Conservation (phyloP, 148 eudicot species). For the Amaranthus hypochondriacus region DNA sequence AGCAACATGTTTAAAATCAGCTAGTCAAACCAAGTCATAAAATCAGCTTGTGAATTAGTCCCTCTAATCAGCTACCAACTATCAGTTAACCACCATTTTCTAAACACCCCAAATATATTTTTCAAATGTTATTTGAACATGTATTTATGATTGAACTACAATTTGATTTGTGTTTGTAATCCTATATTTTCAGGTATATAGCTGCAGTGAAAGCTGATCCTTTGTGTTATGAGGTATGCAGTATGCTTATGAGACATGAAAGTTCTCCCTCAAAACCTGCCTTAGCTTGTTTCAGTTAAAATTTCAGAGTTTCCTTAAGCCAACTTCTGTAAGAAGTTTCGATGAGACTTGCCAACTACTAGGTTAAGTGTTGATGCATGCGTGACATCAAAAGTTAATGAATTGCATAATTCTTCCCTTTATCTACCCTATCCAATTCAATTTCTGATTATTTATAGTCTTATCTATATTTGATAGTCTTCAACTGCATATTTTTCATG, state of each 20-base stretch:
- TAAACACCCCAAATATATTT: too few species aligned
- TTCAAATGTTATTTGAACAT: too few species aligned
- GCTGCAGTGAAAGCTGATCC: slow-evolving; percentile 96
- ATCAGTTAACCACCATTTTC: too few species aligned
- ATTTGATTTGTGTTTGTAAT: background rate
- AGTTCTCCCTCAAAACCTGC: background rate
- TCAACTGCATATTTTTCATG: background rate
- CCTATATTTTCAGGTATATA: slow-evolving; percentile 58
- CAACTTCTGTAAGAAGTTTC: background rate
- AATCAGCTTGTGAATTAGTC: too few species aligned
- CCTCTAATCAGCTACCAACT: too few species aligned
- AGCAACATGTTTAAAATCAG: too few species aligned
- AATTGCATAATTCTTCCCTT: background rate
- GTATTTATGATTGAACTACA: too few species aligned
- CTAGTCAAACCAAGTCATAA: too few species aligned
- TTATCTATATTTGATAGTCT: background rate
- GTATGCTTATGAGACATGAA: slow-evolving; percentile 32
- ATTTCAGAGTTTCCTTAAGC: background rate
- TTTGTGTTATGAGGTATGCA: slow-evolving; percentile 92
- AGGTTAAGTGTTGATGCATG: background rate
- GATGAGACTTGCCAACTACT: background rate
- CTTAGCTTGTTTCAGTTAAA: background rate
- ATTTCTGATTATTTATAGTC: background rate
- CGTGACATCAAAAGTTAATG: background rate
- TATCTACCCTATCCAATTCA: background rate